Evolutionary conservation across 768 basidiomycete species (phyloP).

Genomic region (Porpolomopsis calyptriformis): DNA sequence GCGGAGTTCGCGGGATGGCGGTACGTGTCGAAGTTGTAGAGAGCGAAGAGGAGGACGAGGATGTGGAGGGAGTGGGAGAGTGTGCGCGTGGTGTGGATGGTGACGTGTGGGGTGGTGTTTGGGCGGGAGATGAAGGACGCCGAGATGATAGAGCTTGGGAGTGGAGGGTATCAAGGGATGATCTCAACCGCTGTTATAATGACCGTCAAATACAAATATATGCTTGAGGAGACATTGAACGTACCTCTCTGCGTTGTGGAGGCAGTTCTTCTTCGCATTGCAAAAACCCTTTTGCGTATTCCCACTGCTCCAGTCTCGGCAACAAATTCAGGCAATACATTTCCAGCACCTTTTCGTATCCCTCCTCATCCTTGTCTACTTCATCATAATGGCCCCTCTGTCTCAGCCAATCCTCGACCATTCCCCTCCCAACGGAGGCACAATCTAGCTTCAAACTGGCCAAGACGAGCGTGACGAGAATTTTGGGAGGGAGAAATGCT

Average conservation of each 20-base stretch:
- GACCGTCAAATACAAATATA: conserved; percentile 6
- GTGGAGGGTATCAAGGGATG: conserved; percentile 32
- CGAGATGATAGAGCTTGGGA: conserved; percentile 26
- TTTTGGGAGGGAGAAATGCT: conserved; percentile 55
- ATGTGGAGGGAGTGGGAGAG: conserved; percentile 45
- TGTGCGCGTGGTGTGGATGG: conserved; percentile 23
- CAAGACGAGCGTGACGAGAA: conserved; percentile 60
- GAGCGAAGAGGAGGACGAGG: conserved; percentile 57
- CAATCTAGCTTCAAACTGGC: conserved; percentile 59
- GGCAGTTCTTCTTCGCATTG: conserved; percentile 60
- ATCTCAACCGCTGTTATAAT: conserved; percentile 27
- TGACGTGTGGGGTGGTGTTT: conserved; percentile 9
- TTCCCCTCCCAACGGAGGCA: conserved; percentile 47
- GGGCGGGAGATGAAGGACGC: conserved; percentile 14
- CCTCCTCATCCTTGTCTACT: conserved; percentile 28
- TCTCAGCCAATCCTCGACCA: conserved; percentile 75
- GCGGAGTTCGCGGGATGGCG: conserved; percentile 43
- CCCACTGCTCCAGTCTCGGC: conserved; percentile 68
- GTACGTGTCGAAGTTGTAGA: conserved; percentile 70
- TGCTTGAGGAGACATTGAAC: conserved; percentile 10
- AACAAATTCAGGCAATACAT: conserved; percentile 66
- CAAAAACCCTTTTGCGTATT: conserved; percentile 67
- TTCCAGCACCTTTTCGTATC: conserved; percentile 67
- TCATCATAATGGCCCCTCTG: conserved; percentile 33
- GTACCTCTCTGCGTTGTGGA: conserved; percentile 40